A percentile compares a stretch with the other conserved stretches of the same genome.
Evolutionary conservation across 768 basidiomycete genomes (phyloP).

Genomic region (Agaricus subrufescens): DNA sequence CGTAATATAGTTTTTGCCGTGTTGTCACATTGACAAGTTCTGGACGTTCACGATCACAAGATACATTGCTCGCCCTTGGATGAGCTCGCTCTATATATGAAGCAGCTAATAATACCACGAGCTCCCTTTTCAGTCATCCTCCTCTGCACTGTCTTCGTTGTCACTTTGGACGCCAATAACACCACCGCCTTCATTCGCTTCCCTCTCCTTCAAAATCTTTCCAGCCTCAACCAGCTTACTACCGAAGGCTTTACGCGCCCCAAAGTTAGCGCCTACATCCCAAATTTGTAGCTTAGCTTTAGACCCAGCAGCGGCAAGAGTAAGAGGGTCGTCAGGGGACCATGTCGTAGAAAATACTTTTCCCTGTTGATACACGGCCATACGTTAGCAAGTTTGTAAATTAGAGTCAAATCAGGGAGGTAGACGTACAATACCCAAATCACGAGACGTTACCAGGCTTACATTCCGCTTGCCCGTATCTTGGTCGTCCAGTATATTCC

Average conservation of each 20-base stretch:
- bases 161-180: slow-evolving; percentile 67
- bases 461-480: slow-evolving; percentile 65
- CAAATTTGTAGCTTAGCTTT: slow-evolving; percentile 93
- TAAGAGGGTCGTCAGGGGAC: slow-evolving; percentile 94
- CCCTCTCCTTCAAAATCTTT: slow-evolving; percentile 58
- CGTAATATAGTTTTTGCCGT: too few relatives aligned
- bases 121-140: slow-evolving; percentile 21
- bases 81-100: too few relatives aligned
- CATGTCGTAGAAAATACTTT: slow-evolving; percentile 91
- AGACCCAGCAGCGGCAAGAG: slow-evolving; percentile 90
- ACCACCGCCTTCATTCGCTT: slow-evolving; percentile 47
- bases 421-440: slow-evolving; percentile 80
- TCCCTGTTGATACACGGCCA: slow-evolving; percentile 49
- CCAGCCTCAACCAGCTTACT: slow-evolving; percentile 74
- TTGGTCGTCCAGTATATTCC: slow-evolving; percentile 78
- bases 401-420: neutral
- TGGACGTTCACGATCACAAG: too few relatives aligned
- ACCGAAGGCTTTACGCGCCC: slow-evolving; percentile 80
- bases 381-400: neutral
- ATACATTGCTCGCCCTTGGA: too few relatives aligned
- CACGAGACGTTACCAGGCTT: slow-evolving; percentile 79
- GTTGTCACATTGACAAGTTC: too few relatives aligned
- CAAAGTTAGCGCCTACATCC: slow-evolving; percentile 85
- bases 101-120: neutral
- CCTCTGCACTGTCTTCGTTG: slow-evolving; percentile 61